Conservation (phyloP, 441 rosid species). For the Euphorbia neoarborescens region DNA sequence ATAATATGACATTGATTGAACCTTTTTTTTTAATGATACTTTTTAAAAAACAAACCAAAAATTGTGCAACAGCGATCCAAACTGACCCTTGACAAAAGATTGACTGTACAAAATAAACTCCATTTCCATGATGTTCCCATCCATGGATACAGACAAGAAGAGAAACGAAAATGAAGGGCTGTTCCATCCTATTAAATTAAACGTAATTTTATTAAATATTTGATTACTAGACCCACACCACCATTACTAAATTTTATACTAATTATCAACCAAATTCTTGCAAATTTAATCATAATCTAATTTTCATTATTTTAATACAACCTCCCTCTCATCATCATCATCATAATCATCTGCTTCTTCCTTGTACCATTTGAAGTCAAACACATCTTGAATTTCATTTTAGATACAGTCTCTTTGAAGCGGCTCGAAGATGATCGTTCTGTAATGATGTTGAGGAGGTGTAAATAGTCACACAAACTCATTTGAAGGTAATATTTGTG, state of each 20-base stretch:
- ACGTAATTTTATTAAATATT: conserved; percentile 10
- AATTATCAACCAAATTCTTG: conserved; percentile 22
- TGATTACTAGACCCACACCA: conserved; percentile 18
- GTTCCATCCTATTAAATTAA: conserved; percentile 34
- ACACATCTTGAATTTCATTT: conserved; percentile 23
- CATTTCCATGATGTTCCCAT: conserved; percentile 31
- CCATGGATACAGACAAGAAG: conserved; percentile 45
- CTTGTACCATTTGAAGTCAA: conserved; percentile 46
- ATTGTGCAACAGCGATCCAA: no score
- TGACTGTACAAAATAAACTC: conserved; percentile 7
- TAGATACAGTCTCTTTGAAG: conserved; percentile 16
- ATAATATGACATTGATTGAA: no score
- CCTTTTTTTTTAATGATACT: no score
- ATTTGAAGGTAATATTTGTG: conserved; percentile 5
- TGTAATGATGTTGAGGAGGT: neutral
- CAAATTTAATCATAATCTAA: conserved; percentile 23
- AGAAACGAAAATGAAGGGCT: conserved; percentile 40
- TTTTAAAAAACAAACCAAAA: no score
- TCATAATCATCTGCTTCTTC: conserved; percentile 20
- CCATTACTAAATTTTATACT: conserved; percentile 18
- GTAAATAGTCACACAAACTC: neutral
- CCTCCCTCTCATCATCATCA: conserved; percentile 26
- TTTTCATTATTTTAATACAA: conserved; percentile 33
- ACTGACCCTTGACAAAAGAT: no score
- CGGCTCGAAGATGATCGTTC: neutral